These are phyloP conservation scores for Suillus sp. DNA, from an alignment of 768 basidiomycete genomes.

Conservation along the genomic window DNA sequence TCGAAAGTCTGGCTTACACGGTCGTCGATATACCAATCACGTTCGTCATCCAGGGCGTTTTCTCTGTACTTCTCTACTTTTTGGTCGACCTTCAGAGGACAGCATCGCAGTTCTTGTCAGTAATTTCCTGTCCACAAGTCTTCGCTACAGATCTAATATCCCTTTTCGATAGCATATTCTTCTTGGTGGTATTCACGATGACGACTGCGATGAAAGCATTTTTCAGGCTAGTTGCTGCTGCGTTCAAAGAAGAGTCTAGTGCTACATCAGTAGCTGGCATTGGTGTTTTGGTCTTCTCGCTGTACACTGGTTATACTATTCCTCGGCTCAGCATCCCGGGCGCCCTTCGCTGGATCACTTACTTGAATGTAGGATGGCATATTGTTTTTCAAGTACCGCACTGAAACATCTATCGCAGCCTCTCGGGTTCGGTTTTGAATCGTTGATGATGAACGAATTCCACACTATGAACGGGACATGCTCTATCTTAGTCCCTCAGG, in stretches of 20 bases:
- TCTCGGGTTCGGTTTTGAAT: constrained; percentile 50
- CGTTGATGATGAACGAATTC: constrained; percentile 81
- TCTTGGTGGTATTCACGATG: constrained; percentile 58
- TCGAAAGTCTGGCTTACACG: constrained; percentile 48
- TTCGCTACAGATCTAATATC: background rate
- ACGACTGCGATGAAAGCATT: constrained; percentile 71
- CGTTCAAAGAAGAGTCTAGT: constrained; percentile 57
- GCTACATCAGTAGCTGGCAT: constrained; percentile 64
- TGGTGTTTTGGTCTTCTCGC: constrained; percentile 52
- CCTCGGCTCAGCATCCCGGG: constrained; percentile 68
- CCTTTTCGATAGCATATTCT: constrained; percentile 49
- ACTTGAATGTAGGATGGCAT: constrained; percentile 49
- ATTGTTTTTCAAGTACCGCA: background rate
- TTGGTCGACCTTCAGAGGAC: constrained; percentile 56
- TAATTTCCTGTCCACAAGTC: constrained; percentile 27
- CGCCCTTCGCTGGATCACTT: constrained; percentile 67
- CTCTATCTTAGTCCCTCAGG: constrained; percentile 59
- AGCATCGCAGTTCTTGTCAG: constrained; percentile 68
- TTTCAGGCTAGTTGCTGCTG: constrained; percentile 70
- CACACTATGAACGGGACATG: constrained; percentile 64
- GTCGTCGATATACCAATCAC: constrained; percentile 50
- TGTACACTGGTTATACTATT: constrained; percentile 60
- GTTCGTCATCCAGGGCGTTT: constrained; percentile 37
- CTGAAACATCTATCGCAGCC: constrained; percentile 3
- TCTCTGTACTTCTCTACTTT: constrained; percentile 55